A percentile compares a stretch with the other conserved stretches of the same genome.
Evolutionary conservation across 1,284 basidiomycete species (phyloP).

Genomic region (Coniferiporia weirii): DNA sequence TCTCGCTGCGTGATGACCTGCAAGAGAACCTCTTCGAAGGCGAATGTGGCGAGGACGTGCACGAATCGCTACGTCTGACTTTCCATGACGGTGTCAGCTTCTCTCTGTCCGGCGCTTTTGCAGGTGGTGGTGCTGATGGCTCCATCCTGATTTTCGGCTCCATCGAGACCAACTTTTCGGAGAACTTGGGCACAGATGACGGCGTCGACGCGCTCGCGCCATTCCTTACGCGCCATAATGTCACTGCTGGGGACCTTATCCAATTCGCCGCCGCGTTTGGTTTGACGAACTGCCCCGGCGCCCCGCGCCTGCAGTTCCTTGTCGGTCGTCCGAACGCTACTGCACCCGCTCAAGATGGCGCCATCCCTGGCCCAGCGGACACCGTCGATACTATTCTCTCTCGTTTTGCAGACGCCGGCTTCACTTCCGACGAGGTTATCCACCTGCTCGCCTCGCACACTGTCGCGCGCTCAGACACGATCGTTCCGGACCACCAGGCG

Average conservation of each 20-base stretch:
- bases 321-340: slow-evolving; percentile 23
- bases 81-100: slow-evolving; percentile 26
- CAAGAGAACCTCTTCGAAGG: slow-evolving; percentile 20
- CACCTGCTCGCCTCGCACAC: slow-evolving; percentile 23
- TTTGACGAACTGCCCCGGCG: slow-evolving; percentile 29
- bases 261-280: slow-evolving; percentile 30
- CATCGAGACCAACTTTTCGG: slow-evolving; percentile 21
- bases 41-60: slow-evolving; percentile 21
- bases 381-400: slow-evolving; percentile 25
- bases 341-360: slow-evolving; percentile 23
- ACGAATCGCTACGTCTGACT: slow-evolving; percentile 22
- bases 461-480: slow-evolving; percentile 19
- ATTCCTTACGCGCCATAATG: slow-evolving; percentile 24
- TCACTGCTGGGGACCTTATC: slow-evolving; percentile 28
- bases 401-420: slow-evolving; percentile 24
- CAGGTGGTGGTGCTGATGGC: slow-evolving; percentile 17
- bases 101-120: slow-evolving; percentile 13
- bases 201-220: slow-evolving; percentile 24
- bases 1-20: slow-evolving; percentile 22
- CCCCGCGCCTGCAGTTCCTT: slow-evolving; percentile 26
- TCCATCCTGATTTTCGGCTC: slow-evolving; percentile 17
- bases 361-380: slow-evolving; percentile 26
- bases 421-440: slow-evolving; percentile 28
- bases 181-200: slow-evolving; percentile 27
- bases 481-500: slow-evolving; percentile 13